Evolutionary conservation across 768 basidiomycete genomes (phyloP).

Genomic region (Russula olivacea): DNA sequence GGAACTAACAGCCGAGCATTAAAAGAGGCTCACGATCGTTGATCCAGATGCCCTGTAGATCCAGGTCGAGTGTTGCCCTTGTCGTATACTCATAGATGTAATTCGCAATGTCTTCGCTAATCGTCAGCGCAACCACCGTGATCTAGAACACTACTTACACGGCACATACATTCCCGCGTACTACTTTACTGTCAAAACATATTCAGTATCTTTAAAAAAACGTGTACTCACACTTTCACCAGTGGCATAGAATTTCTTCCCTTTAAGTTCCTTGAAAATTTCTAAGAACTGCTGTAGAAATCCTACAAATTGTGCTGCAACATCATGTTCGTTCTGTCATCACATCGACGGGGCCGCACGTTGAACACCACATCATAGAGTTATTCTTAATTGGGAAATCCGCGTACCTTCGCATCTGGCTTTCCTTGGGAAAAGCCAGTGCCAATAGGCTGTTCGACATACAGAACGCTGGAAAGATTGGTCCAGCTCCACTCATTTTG

Average conservation of each 20-base stretch:
- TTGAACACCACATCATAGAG: not conserved
- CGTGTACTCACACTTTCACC: slow-evolving; percentile 62
- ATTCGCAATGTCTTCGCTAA: slow-evolving; percentile 61
- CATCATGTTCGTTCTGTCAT: slow-evolving; percentile 45
- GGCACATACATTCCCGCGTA: slow-evolving; percentile 70
- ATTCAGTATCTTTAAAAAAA: not conserved
- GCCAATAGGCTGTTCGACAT: slow-evolving; percentile 75
- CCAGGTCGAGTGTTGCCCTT: slow-evolving; percentile 41
- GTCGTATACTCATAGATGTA: slow-evolving; percentile 57
- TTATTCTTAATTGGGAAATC: not conserved
- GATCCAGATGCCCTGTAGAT: slow-evolving; percentile 68
- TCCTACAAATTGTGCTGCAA: slow-evolving; percentile 50
- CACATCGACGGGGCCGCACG: no score
- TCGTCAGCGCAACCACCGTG: not conserved
- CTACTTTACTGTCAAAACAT: slow-evolving; percentile 32
- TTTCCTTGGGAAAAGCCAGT: slow-evolving; percentile 71
- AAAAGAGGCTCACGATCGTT: slow-evolving; percentile 50
- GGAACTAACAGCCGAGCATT: not conserved
- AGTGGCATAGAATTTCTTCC: slow-evolving; percentile 61
- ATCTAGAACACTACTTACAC: slow-evolving; percentile 40
- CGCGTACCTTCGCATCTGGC: slow-evolving; percentile 45
- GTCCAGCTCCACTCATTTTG: slow-evolving; percentile 72
- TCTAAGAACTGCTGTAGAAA: slow-evolving; percentile 73
- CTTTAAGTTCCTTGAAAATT: slow-evolving; percentile 67
- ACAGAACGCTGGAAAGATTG: slow-evolving; percentile 67